A percentile compares a stretch with the other conserved stretches of the same genome.
These are phyloP conservation scores for Vanderwaltozyma verrucispora DNA, from an alignment of 805 yeast genomes.

Conservation along the genomic window DNA sequence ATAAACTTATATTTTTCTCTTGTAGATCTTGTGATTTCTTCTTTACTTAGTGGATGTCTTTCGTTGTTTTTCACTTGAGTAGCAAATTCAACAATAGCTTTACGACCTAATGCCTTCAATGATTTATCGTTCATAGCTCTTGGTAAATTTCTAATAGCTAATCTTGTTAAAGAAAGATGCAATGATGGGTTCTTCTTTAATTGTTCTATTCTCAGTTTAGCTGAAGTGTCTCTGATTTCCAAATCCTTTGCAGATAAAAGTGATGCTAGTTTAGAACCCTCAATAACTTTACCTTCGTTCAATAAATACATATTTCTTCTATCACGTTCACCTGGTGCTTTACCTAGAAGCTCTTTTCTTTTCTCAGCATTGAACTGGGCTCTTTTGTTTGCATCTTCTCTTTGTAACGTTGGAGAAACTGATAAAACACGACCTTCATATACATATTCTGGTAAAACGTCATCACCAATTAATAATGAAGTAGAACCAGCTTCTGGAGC, in stretches of 20 bases:
- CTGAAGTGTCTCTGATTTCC: slow-evolving; percentile 83
- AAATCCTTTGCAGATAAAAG: slow-evolving; percentile 60
- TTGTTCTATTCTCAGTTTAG: slow-evolving; percentile 77
- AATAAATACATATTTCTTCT: slow-evolving; percentile 74
- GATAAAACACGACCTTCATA: slow-evolving; percentile 87
- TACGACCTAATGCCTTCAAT: slow-evolving; percentile 83
- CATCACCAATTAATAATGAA: slow-evolving; percentile 79
- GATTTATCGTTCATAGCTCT: slow-evolving; percentile 84
- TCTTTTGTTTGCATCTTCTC: slow-evolving; percentile 67
- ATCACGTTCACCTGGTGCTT: slow-evolving; percentile 69
- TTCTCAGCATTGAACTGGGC: slow-evolving; percentile 63
- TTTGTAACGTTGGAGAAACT: slow-evolving; percentile 73
- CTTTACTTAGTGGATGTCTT: slow-evolving; percentile 82
- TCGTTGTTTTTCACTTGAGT: slow-evolving; percentile 64
- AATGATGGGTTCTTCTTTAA: slow-evolving; percentile 82
- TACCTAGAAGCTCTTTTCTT: slow-evolving; percentile 70
- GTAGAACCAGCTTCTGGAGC: slow-evolving; percentile 66
- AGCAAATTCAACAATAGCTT: slow-evolving; percentile 91
- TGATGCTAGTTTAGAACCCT: slow-evolving; percentile 68
- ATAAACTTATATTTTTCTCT: slow-evolving; percentile 44
- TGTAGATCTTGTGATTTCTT: slow-evolving; percentile 73
- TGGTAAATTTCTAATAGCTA: slow-evolving; percentile 90
- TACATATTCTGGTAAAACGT: slow-evolving; percentile 79
- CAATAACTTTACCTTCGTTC: slow-evolving; percentile 88
- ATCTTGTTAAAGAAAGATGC: slow-evolving; percentile 87